Evolutionary conservation across 2,329 filamentous ascomycete species (phyloP).

Genomic region (Alternaria rosae): DNA sequence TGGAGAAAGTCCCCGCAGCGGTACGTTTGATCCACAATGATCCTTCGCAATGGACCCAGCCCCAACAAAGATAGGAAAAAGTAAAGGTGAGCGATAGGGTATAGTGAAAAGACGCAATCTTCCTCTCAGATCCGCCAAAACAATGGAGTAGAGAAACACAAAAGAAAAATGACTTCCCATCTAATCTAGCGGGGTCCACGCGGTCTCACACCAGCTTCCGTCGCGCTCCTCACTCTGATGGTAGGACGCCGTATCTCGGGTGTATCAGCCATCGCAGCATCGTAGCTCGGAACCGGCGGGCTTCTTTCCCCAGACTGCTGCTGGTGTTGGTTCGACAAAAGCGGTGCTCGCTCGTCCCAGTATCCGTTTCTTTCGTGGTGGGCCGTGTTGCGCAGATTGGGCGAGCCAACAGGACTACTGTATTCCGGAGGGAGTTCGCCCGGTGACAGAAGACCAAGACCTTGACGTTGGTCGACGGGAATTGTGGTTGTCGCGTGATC

Average conservation of each 20-base stretch:
- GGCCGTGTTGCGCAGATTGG: conserved; percentile 64
- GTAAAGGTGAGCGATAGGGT: conserved; percentile 6
- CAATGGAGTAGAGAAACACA: conserved; percentile 13
- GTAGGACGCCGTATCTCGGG: conserved; percentile 31
- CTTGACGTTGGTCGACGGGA: conserved; percentile 24
- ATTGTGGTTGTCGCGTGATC: conserved; percentile 29
- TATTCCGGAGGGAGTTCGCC: conserved; percentile 59
- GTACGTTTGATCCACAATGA: not conserved
- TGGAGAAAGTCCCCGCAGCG: not conserved
- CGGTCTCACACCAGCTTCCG: conserved; percentile 27
- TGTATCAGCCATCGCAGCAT: conserved; percentile 78
- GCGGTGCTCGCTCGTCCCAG: conserved; percentile 61
- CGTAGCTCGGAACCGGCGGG: conserved; percentile 84
- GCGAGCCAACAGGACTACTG: conserved; percentile 53
- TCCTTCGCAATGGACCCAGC: not conserved
- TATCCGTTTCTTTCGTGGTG: conserved; percentile 41
- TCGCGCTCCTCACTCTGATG: conserved; percentile 36
- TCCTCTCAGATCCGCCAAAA: not conserved
- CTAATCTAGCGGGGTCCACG: conserved; percentile 23
- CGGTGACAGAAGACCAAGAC: conserved; percentile 46
- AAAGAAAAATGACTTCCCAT: conserved; percentile 15
- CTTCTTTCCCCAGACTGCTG: conserved; percentile 25
- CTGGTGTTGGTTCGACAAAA: conserved; percentile 38
- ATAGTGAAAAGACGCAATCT: conserved; percentile 5
- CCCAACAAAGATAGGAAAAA: not conserved